A percentile compares a stretch with the other conserved stretches of the same genome.
Evolutionary conservation across 768 basidiomycete genomes (phyloP).

Genomic region (Termitomyces sp.): DNA sequence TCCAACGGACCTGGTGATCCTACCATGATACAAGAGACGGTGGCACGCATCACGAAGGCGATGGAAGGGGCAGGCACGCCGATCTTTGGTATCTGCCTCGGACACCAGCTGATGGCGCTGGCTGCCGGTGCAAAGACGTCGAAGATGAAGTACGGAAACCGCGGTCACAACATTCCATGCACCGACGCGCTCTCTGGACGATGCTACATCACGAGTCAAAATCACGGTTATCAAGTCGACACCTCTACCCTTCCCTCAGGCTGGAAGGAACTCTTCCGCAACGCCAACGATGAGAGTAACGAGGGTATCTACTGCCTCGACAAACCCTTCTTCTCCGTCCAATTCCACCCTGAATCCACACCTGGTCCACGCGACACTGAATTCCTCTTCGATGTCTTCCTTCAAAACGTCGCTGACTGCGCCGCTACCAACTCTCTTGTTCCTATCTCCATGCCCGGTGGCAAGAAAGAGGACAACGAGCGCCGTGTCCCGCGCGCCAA

Average conservation of each 20-base stretch:
- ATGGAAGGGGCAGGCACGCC: slow-evolving; percentile 76
- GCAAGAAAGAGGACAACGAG: slow-evolving; percentile 82
- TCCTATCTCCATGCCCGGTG: slow-evolving; percentile 71
- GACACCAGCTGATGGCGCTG: slow-evolving; percentile 94
- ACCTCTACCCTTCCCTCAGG: slow-evolving; percentile 68
- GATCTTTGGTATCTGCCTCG: slow-evolving; percentile 98
- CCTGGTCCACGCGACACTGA: slow-evolving; percentile 98
- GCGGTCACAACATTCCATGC: slow-evolving; percentile 98
- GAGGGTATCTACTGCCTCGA: slow-evolving; percentile 94
- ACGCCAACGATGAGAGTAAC: slow-evolving; percentile 96
- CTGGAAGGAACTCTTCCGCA: slow-evolving; percentile 94
- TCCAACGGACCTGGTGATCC: slow-evolving; percentile 99
- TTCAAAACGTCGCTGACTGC: slow-evolving; percentile 80
- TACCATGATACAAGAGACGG: slow-evolving; percentile 72
- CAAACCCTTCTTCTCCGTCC: slow-evolving; percentile 97
- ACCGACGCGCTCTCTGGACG: slow-evolving; percentile 90
- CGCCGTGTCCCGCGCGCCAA: slow-evolving; percentile 63
- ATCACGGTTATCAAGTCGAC: slow-evolving; percentile 97
- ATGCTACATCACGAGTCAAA: slow-evolving; percentile 99
- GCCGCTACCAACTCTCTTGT: slow-evolving; percentile 48
- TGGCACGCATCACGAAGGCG: slow-evolving; percentile 59
- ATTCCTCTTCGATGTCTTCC: slow-evolving; percentile 97
- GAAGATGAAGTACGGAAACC: slow-evolving; percentile 99
- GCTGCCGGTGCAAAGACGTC: slow-evolving; percentile 92
- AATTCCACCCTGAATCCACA: slow-evolving; percentile 98